These are phyloP conservation scores for Talaromyces sp. DNA, from an alignment of 2,329 filamentous ascomycete genomes.

Conservation along the genomic window DNA sequence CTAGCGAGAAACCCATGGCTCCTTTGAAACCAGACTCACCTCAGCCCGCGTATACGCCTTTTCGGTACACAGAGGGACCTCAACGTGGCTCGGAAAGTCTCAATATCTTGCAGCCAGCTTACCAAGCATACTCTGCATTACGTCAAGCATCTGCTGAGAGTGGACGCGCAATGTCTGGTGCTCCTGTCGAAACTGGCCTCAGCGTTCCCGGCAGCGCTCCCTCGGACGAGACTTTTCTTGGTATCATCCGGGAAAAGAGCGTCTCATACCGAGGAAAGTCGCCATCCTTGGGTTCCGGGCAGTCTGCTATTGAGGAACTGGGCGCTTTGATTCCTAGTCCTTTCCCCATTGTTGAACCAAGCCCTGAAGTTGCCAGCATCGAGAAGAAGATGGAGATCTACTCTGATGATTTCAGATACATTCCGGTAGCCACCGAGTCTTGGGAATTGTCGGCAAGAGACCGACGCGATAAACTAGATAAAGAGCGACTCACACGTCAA, in stretches of 20 bases:
- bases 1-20: constrained; percentile 18
- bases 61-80: constrained; percentile 40
- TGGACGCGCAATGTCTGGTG: constrained; percentile 39
- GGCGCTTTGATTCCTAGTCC: constrained; percentile 31
- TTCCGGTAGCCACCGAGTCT: constrained; percentile 33
- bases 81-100: constrained; percentile 38
- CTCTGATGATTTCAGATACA: constrained; percentile 41
- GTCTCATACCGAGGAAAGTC: constrained; percentile 32
- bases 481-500: constrained; percentile 46
- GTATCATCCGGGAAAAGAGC: constrained; percentile 43
- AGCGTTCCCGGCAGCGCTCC: constrained; percentile 20
- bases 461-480: constrained; percentile 43
- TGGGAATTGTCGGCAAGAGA: constrained; percentile 46
- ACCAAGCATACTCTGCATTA: constrained; percentile 45
- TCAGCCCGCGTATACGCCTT: constrained; percentile 41
- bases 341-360: constrained; percentile 29
- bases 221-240: constrained; percentile 45
- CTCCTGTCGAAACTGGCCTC: constrained; percentile 18
- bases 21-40: constrained; percentile 35
- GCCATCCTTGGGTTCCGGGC: constrained; percentile 21
- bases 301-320: constrained; percentile 29
- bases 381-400: constrained; percentile 31
- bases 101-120: constrained; percentile 36
- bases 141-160: constrained; percentile 42
- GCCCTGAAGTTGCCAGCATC: constrained; percentile 28